A percentile compares a stretch with the other conserved stretches of the same genome.
Evolutionary conservation across 768 basidiomycete genomes (phyloP).

Genomic region (Tylopilus subfusipes): DNA sequence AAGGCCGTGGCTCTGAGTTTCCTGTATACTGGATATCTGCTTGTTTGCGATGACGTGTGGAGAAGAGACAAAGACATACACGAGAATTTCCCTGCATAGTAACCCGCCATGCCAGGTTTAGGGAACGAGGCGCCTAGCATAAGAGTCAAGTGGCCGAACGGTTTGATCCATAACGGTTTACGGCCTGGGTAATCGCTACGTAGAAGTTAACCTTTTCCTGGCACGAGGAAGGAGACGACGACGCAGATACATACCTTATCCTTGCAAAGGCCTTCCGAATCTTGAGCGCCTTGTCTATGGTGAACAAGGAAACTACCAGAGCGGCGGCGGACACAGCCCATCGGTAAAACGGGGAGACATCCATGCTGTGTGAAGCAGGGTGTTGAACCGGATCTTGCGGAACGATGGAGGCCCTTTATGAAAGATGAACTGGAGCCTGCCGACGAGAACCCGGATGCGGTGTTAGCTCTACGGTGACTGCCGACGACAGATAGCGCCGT

Average conservation of each 20-base stretch:
- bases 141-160: constrained; percentile 29
- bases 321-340: constrained; percentile 6
- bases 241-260: constrained; percentile 11
- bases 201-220: neutral
- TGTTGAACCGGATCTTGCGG: neutral
- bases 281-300: constrained; percentile 1
- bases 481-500: no score
- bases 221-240: no score
- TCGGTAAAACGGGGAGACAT: neutral
- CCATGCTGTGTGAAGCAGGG: constrained; percentile 7
- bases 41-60: neutral
- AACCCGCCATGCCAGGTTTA: constrained; percentile 31
- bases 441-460: no score
- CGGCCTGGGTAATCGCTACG: constrained; percentile 22
- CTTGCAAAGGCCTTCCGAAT: constrained; percentile 14
- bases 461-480: no score
- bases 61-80: constrained; percentile 25
- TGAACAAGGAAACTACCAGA: constrained; percentile 8
- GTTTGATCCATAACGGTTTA: constrained; percentile 29
- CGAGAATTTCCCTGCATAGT: constrained; percentile 34
- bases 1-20: constrained; percentile 39
- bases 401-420: no score
- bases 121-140: constrained; percentile 34
- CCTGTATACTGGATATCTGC: constrained; percentile 31
- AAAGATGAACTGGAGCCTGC: no score